Conservation (phyloP, 1,284 basidiomycete genomes). For the Moniliella sp. region DNA sequence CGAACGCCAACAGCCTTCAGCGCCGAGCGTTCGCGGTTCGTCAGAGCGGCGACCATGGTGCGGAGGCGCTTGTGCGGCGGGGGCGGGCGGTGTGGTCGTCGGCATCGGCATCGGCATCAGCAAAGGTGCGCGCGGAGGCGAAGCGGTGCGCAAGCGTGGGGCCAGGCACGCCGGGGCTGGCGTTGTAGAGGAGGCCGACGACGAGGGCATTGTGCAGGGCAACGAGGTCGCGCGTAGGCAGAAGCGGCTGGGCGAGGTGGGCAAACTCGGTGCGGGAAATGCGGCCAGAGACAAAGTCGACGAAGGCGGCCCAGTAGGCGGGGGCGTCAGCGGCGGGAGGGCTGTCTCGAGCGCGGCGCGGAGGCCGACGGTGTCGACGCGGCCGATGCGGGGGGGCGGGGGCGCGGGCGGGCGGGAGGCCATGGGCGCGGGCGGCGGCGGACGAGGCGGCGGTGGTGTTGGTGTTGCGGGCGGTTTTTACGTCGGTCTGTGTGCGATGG, state of each 20-base stretch:
- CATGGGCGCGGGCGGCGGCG: no score
- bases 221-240: constrained; percentile 17
- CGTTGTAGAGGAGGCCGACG: constrained; percentile 36
- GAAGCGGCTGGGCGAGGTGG: constrained; percentile 12
- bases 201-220: constrained; percentile 36
- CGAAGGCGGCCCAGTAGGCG: constrained; percentile 34
- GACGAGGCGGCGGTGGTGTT: no score
- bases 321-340: constrained; percentile 18
- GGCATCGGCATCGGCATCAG: constrained; percentile 6
- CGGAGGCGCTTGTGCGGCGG: constrained; percentile 28
- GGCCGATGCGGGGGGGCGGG: no score
- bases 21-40: constrained; percentile 18
- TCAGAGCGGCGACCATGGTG: constrained; percentile 18
- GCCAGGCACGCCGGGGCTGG: constrained; percentile 19
- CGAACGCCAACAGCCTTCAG: constrained; percentile 14
- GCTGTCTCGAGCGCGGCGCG: constrained; percentile 22
- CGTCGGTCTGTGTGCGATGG: no score
- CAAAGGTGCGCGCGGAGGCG: neutral
- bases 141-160: constrained; percentile 4
- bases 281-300: constrained; percentile 32
- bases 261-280: constrained; percentile 35
- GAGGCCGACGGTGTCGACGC: constrained; percentile 22
- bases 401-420: no score
- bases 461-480: no score
- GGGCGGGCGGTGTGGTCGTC: constrained; percentile 6